Evolutionary conservation across 163 green algal species (phyloP).

Genomic region (Scenedesmus sp.): DNA sequence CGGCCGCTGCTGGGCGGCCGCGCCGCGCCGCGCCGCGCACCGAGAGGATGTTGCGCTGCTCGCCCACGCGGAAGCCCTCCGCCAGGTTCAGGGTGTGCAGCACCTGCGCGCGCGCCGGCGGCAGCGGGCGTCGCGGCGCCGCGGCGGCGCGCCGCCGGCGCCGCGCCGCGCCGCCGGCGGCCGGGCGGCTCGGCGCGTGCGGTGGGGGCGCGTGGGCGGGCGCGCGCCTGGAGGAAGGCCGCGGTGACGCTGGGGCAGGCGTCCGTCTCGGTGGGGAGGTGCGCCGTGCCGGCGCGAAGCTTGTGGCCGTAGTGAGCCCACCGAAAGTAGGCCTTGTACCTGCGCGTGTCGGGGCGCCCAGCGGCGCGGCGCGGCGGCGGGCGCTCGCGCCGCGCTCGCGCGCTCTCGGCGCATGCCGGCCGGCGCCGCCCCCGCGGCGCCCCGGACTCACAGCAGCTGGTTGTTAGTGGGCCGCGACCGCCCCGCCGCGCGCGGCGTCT

Average conservation of each 20-base stretch:
- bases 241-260: conserved; percentile 91
- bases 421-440: too few relatives aligned
- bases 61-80: conserved; percentile 63
- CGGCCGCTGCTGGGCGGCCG: too few relatives aligned
- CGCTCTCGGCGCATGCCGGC: too few relatives aligned
- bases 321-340: conserved; percentile 94
- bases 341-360: conserved; percentile 44
- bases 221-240: conserved; percentile 86
- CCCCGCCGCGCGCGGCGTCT: conserved; percentile 29
- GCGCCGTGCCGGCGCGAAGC: conserved; percentile 46
- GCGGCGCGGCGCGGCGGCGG: too few relatives aligned
- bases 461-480: conserved; percentile 92
- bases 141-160: conserved; percentile 6
- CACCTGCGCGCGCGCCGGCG: conserved; percentile 58
- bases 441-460: conserved; percentile 86
- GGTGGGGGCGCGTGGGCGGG: neutral
- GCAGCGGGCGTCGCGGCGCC: neutral
- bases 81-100: conserved; percentile 79
- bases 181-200: too few relatives aligned
- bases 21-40: conserved; percentile 19
- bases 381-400: too few relatives aligned
- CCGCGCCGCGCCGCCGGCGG: conserved; percentile 1
- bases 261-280: conserved; percentile 81
- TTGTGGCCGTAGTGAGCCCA: conserved; percentile 89
- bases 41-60: conserved; percentile 83